Evolutionary conservation across 2,329 filamentous ascomycete species (phyloP).

Genomic region (Ophidiomyces ophidiicola): DNA sequence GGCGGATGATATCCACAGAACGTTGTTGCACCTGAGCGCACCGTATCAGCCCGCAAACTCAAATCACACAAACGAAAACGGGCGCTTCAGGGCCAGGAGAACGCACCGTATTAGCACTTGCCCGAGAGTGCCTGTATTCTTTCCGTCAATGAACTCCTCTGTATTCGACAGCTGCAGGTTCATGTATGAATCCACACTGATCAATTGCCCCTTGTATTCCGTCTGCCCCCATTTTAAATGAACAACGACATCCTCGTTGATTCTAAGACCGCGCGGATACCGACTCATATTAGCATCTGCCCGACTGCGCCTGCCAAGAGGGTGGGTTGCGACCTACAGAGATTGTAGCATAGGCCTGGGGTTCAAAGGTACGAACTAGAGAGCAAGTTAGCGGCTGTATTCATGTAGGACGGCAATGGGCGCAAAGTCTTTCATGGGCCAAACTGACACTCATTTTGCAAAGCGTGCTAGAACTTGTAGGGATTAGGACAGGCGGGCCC

Average conservation of each 20-base stretch:
- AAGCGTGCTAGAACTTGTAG: no score
- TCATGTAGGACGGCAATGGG: background rate
- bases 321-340: constrained; percentile 49
- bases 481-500: no score
- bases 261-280: constrained; percentile 36
- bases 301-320: no score
- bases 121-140: constrained; percentile 71
- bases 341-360: constrained; percentile 92
- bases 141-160: constrained; percentile 82
- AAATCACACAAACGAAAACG: background rate
- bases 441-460: no score
- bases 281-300: constrained; percentile 1
- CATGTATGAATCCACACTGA: constrained; percentile 97
- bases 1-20: constrained; percentile 70
- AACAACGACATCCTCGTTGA: constrained; percentile 82
- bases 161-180: constrained; percentile 87
- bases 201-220: constrained; percentile 88
- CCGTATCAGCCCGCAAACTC: background rate
- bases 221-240: constrained; percentile 96
- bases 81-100: background rate
- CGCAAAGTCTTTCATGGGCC: background rate
- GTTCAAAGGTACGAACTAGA: constrained; percentile 80
- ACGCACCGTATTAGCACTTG: constrained; percentile 78
- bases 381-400: background rate
- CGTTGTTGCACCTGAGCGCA: constrained; percentile 69